A percentile compares a stretch with the other conserved stretches of the same genome.
These are phyloP conservation scores for Paramecium primaurelia DNA, from an alignment of 73 alveolate species.

Conservation along the genomic window DNA sequence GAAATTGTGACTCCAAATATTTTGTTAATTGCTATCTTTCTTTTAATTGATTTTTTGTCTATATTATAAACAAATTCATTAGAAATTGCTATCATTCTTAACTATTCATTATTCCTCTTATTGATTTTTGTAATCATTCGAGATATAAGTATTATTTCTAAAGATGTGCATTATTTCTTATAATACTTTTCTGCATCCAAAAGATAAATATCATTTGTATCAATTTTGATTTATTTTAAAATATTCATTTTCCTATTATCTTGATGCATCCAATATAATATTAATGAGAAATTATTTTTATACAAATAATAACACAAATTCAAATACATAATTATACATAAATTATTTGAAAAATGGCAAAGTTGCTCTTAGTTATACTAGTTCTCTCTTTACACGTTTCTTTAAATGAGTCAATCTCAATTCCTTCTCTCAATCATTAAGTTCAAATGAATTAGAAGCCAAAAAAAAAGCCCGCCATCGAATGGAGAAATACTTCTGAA, in stretches of 20 bases:
- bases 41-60: not conserved
- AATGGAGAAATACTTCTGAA: not conserved
- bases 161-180: not conserved
- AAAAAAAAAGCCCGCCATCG: not conserved
- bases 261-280: not conserved
- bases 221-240: not conserved
- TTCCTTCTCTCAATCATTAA: not conserved
- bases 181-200: not conserved
- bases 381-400: not conserved
- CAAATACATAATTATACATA: not conserved
- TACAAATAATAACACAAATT: not conserved
- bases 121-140: conserved; percentile 6
- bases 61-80: not conserved
- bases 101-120: conserved; percentile 26
- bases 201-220: not conserved
- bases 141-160: not conserved
- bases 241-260: not conserved
- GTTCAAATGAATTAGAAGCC: not conserved
- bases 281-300: not conserved
- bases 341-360: not conserved
- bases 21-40: not conserved
- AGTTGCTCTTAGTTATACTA: not conserved
- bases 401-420: not conserved
- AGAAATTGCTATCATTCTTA: conserved; percentile 14
- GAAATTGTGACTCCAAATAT: conserved; percentile 18